phyloP scores from a whole-genome alignment of 2,329 filamentous ascomycete genomes.

The Phaeosphaeriaceae sp. region DNA sequence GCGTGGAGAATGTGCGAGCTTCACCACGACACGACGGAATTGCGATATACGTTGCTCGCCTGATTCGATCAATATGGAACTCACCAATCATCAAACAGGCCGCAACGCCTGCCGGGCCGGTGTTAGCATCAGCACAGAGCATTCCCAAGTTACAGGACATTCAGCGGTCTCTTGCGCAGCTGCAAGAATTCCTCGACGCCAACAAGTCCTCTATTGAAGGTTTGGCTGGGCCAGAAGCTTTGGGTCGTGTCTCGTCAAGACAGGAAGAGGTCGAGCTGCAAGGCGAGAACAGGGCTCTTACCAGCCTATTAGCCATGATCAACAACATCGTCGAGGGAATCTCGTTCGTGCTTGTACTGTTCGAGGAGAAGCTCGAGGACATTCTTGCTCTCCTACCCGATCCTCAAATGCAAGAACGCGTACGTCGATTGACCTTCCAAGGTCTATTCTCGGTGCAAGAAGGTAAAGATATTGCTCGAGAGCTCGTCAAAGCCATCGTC shows the following conservation, averaged over 20 bases:
- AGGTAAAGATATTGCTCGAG: constrained; percentile 89
- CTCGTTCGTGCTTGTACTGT: constrained; percentile 92
- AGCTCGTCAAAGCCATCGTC: constrained; percentile 96
- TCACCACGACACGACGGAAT: constrained; percentile 91
- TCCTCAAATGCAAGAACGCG: constrained; percentile 68
- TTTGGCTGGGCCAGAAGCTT: constrained; percentile 84
- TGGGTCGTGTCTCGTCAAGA: constrained; percentile 78
- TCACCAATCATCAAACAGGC: constrained; percentile 71
- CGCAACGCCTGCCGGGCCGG: constrained; percentile 64
- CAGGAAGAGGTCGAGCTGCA: constrained; percentile 93
- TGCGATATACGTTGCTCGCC: constrained; percentile 82
- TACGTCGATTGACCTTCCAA: constrained; percentile 84
- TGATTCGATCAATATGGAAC: constrained; percentile 91
- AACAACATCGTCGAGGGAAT: constrained; percentile 94
- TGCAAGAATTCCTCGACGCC: constrained; percentile 82
- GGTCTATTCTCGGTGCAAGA: constrained; percentile 79
- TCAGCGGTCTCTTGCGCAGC: constrained; percentile 79
- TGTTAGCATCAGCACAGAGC: constrained; percentile 71
- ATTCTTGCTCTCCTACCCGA: constrained; percentile 79
- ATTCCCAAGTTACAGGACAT: constrained; percentile 74
- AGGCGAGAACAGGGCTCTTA: constrained; percentile 90
- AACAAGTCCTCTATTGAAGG: constrained; percentile 94
- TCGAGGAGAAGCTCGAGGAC: constrained; percentile 90
- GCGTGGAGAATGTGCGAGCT: constrained; percentile 82
- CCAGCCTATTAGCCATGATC: constrained; percentile 84